A percentile compares a stretch with the other conserved stretches of the same genome.
These are phyloP conservation scores for Xylariomycetidae sp. DNA, from an alignment of 2,329 filamentous ascomycete species.

Conservation along the genomic window DNA sequence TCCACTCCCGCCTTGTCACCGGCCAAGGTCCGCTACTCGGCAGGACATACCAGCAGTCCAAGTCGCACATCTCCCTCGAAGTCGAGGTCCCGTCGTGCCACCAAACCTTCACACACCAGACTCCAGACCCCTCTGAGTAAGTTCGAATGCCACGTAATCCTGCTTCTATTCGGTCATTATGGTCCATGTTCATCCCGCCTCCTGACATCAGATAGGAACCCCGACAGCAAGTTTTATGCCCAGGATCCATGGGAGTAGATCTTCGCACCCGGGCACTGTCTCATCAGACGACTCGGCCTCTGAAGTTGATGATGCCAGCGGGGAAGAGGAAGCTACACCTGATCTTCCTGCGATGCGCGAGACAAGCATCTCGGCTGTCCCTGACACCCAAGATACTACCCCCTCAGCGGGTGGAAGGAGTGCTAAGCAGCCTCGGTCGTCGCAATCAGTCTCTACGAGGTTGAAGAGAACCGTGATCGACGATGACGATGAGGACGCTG, in stretches of 20 bases:
- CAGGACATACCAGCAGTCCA: background rate
- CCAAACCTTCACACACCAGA: too few species aligned
- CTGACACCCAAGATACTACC: slow-evolving; percentile 7
- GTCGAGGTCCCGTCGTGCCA: too few species aligned
- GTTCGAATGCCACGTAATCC: slow-evolving; percentile 1
- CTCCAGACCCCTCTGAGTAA: slow-evolving; percentile 3
- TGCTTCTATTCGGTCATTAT: too few species aligned
- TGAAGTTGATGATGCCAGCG: slow-evolving; percentile 14
- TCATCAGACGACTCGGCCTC: slow-evolving; percentile 22
- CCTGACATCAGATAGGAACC: too few species aligned
- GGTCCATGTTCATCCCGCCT: slow-evolving; percentile 1
- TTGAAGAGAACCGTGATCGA: slow-evolving; percentile 19
- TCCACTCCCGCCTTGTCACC: slow-evolving; percentile 17
- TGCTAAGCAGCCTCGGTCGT: slow-evolving; percentile 16
- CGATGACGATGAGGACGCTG: slow-evolving; percentile 11
- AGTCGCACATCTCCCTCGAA: slow-evolving; percentile 7
- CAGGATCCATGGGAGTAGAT: slow-evolving; percentile 8
- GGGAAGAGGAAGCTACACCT: slow-evolving; percentile 17
- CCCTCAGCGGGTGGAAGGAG: background rate
- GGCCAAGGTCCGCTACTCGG: slow-evolving; percentile 24
- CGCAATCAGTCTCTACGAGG: slow-evolving; percentile 25
- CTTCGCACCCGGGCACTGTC: slow-evolving; percentile 6
- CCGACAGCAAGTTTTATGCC: slow-evolving; percentile 28
- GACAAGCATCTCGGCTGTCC: slow-evolving; percentile 3
- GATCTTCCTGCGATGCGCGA: slow-evolving; percentile 12